Evolutionary conservation across 495 filamentous ascomycete species (phyloP), one percentile per base, ranked within the genome.

Genomic region (Penicillium nucicola): DNA sequence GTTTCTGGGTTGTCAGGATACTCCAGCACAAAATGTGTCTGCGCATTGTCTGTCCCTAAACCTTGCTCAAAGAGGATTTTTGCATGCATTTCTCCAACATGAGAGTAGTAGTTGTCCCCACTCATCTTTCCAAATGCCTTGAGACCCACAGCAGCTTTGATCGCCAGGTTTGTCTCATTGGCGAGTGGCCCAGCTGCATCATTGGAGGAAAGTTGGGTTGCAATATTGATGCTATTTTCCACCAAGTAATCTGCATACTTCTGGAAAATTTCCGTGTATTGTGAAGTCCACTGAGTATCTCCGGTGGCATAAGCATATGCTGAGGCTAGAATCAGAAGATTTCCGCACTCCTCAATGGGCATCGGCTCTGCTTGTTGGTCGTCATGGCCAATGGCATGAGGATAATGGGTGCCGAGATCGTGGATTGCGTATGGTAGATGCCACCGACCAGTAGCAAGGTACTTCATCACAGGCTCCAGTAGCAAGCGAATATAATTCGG

Each of bases 81-180:
- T 17, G 74, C 77, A 45, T 68, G 68, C 18, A 66, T 53, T 7
- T 71, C 58, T 3, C 68, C 76, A 39, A 67, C 65, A 5, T 52
- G 57, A 10, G 69, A 73, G 52, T 79, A 81, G 9, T 65, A 61
- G 0, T 38, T 17, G 6, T 64, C 45, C 4, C 70, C 69, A 37
- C 66, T 71, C 33, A 78, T 45, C 18, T 62, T 60, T 5, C 78
- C 76, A 50, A 67, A 76, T 28, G 78, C 77, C 36, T 70, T 75
- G 23, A 84, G 65, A 2, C 73, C 79, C 2, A 84, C 69, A 2
- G 79, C 77, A 20, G 77, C 75, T 43, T 81, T 82, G 55, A 83
- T 78, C 4, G 80, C 80, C 2, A 83, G 70, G 50, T 77, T 79
- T 3, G 79, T 83, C 53, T 81, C 74, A 51, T 82, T 81, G 6